Evolutionary conservation across 345 rosid genomes (phyloP).

Genomic region (Arabidopsis thaliana): TAIR10.1 NC_003070.9:10119001-10119500

Average conservation of each 20-base stretch:
- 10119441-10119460: no score
- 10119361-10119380: no score
- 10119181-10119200: background rate
- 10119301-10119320: no score
- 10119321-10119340: no score
- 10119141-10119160: background rate
- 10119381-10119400: no score
- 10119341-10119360: no score
- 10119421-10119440: no score
- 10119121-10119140: background rate
- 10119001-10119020: slow-evolving; percentile 5
- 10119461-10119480: no score
- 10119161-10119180: background rate
- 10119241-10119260: background rate
- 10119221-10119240: background rate
- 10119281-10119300: no score
- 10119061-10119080: slow-evolving; percentile 13
- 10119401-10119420: no score
- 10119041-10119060: slow-evolving; percentile 2
- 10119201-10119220: background rate
- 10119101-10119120: slow-evolving; percentile 9
- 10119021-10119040: slow-evolving; percentile 27
- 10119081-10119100: background rate
- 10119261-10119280: background rate
- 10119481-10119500: no score